These are phyloP conservation scores for Candida hispaniensis DNA, from an alignment of 805 yeast species.

Conservation along the genomic window DNA sequence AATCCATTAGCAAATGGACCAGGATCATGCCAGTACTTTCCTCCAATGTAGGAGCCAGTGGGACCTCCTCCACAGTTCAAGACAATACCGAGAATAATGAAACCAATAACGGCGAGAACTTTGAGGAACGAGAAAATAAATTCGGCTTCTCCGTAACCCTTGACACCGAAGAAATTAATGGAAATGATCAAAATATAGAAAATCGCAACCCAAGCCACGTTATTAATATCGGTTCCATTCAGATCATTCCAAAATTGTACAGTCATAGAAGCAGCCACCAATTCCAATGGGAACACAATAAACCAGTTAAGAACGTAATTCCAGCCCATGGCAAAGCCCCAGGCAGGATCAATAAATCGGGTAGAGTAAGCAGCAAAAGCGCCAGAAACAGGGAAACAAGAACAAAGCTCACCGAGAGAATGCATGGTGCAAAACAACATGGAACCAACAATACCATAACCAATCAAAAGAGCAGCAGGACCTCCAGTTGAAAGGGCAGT, in stretches of 20 bases:
- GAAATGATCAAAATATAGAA: conserved; percentile 39
- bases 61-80: conserved; percentile 50
- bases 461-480: conserved; percentile 48
- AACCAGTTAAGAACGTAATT: conserved; percentile 53
- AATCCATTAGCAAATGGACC: conserved; percentile 58
- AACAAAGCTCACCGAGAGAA: conserved; percentile 62
- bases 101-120: conserved; percentile 45
- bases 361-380: conserved; percentile 47
- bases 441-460: conserved; percentile 49
- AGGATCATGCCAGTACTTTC: conserved; percentile 45
- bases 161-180: conserved; percentile 42
- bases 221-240: conserved; percentile 43
- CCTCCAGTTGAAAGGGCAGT: conserved; percentile 39
- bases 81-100: conserved; percentile 45
- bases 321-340: conserved; percentile 63
- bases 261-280: conserved; percentile 48
- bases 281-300: conserved; percentile 51
- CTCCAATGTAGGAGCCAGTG: conserved; percentile 35
- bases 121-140: conserved; percentile 44
- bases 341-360: conserved; percentile 48
- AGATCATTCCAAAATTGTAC: conserved; percentile 44
- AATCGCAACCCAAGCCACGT: conserved; percentile 44
- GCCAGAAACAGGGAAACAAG: conserved; percentile 48
- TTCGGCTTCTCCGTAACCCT: conserved; percentile 52
- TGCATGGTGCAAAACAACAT: conserved; percentile 55